Base-by-base conservation (phyloP, 805 yeast species). In the Spathaspora girioi region DNA sequence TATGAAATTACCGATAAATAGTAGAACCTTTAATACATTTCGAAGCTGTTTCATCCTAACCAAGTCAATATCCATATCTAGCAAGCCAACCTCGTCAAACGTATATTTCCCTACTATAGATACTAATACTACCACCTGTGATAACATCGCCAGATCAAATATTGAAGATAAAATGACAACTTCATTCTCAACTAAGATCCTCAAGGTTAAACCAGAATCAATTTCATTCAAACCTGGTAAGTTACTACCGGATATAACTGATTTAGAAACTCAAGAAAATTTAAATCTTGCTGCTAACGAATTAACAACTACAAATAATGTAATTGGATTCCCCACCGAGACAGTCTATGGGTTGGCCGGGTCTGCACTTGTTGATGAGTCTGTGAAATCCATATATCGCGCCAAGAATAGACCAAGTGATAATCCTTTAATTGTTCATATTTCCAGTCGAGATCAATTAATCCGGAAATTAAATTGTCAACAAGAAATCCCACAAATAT, bases 261-360 rank as follows among this genome's bases (percentile, higher is more conserved):
- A 86, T 59, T 59, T 71, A n/a, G 64, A 64, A 26, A 84, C 96
- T 0, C 68, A 71, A 52, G 51, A 59, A 10, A 80, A 80, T 53
- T 68, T 91, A 1, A 48, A 66, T 10, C 67, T 67, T 17, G 97
- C 97, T 5, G 84, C 90, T 0, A 59, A 70, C 1, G 68, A 83
- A 4, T 66, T 91, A 4, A 65, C 71, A 15, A 66, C 67, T 2
- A 71, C 85, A 0, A 64, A 77, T 38, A 73, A 82, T 26, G 90
- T 86, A 0, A 91, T 94, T 12, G 98, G 93, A 0, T 92, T 94
- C 60, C 99, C 99, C 1, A 89, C 99, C 0, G 99, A 94, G 64
- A 94, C 99, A 0, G 99, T 94, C 0, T 94, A 94, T 66, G 99
- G 99, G 0, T 76, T 94, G 0, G 99, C 97, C 0, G 99, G 94